These are phyloP conservation scores for Brassica hybrid DNA, from an alignment of 441 rosid genomes.

Conservation along the genomic window DNA sequence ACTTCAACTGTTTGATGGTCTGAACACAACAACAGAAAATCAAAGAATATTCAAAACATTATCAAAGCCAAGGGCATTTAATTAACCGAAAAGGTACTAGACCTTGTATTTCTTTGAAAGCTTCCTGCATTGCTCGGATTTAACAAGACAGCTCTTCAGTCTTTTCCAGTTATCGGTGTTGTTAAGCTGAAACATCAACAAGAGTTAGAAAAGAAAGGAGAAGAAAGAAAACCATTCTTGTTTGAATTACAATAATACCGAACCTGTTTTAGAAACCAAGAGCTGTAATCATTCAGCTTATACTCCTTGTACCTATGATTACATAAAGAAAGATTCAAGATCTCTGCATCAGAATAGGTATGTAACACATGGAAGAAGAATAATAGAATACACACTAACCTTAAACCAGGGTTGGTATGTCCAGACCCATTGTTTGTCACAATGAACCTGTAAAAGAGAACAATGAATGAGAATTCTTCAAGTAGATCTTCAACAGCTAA, in stretches of 20 bases:
- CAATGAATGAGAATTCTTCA: not conserved
- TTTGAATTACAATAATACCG: too few species aligned
- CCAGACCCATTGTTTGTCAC: slow-evolving; percentile 89
- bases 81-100: slow-evolving; percentile 14
- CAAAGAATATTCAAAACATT: slow-evolving; percentile 1
- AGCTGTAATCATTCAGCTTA: slow-evolving; percentile 87
- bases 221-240: not conserved
- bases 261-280: slow-evolving; percentile 89
- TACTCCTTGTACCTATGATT: slow-evolving; percentile 84
- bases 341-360: not conserved
- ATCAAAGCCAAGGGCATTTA: slow-evolving; percentile 22
- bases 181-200: slow-evolving; percentile 59
- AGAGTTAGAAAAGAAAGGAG: too few species aligned
- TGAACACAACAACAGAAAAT: slow-evolving; percentile 38
- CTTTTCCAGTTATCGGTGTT: slow-evolving; percentile 70
- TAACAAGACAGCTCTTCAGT: slow-evolving; percentile 90
- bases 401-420: slow-evolving; percentile 68
- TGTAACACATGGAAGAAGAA: not conserved
- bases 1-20: slow-evolving; percentile 71
- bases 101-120: slow-evolving; percentile 77
- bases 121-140: slow-evolving; percentile 73
- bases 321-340: not conserved
- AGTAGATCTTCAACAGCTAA: not conserved
- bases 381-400: slow-evolving; percentile 47
- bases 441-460: slow-evolving; percentile 61